phyloP scores from a whole-genome alignment of 2,329 filamentous ascomycete genomes.

The Curvularia spicifera region DNA sequence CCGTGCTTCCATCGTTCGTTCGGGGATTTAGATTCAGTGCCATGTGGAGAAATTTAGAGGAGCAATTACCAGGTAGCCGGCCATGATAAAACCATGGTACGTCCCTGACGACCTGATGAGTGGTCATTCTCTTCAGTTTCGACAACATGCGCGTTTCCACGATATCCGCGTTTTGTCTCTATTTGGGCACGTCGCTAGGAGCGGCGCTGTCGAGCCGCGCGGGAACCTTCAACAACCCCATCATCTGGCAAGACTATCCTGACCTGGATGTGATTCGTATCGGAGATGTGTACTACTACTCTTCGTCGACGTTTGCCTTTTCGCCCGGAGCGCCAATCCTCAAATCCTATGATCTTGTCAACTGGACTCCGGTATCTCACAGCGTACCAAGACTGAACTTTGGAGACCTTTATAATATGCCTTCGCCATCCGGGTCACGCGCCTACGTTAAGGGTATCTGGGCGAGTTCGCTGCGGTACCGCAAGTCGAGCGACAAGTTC shows the following conservation, averaged over 20 bases:
- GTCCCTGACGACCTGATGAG: not conserved
- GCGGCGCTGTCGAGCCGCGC: slow-evolving; percentile 13
- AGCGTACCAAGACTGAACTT: slow-evolving; percentile 50
- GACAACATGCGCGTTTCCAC: slow-evolving; percentile 13
- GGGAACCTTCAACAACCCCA: slow-evolving; percentile 56
- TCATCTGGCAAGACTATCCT: slow-evolving; percentile 63
- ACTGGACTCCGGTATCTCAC: slow-evolving; percentile 54
- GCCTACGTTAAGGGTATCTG: slow-evolving; percentile 64
- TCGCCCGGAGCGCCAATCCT: slow-evolving; percentile 64
- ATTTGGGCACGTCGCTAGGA: not conserved
- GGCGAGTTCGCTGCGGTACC: slow-evolving; percentile 62
- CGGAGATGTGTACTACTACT: slow-evolving; percentile 60
- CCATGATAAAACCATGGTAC: not conserved
- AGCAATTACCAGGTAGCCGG: not conserved
- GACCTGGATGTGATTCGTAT: slow-evolving; percentile 63
- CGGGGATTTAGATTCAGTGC: slow-evolving; percentile 4
- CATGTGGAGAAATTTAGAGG: slow-evolving; percentile 3
- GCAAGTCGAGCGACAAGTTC: slow-evolving; percentile 56
- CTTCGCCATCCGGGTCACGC: slow-evolving; percentile 41
- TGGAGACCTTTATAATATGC: slow-evolving; percentile 57
- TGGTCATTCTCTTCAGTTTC: not conserved
- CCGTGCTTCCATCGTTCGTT: slow-evolving; percentile 7
- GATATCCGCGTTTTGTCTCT: slow-evolving; percentile 3
- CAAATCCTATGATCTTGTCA: slow-evolving; percentile 62
- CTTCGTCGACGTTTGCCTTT: slow-evolving; percentile 64